These are phyloP conservation scores for Dothistroma septosporum DNA, from an alignment of 2,329 filamentous ascomycete species.

Conservation along the genomic window DNA sequence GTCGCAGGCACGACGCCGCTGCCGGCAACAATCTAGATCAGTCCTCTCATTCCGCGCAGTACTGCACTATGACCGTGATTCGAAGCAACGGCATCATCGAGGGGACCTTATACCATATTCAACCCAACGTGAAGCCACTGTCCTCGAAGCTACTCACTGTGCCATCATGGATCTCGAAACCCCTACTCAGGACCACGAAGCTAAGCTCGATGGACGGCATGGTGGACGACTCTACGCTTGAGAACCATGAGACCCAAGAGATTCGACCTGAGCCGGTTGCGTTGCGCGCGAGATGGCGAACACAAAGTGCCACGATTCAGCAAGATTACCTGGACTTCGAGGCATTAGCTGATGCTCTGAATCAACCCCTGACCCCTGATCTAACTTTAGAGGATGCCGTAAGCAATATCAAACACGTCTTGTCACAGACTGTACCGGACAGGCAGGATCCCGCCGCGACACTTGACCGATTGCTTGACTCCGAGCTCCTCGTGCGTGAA, in stretches of 20 bases:
- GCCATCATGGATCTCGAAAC: background rate
- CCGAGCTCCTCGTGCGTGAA: background rate
- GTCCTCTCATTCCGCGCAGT: background rate
- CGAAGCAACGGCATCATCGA: background rate
- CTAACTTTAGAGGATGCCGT: background rate
- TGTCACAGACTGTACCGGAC: background rate
- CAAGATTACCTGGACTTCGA: background rate
- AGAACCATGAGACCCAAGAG: background rate
- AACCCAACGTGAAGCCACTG: background rate
- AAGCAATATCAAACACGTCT: background rate
- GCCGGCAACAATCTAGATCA: background rate
- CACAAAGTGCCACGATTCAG: background rate
- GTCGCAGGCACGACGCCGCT: background rate
- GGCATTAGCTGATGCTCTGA: background rate
- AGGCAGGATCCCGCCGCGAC: background rate
- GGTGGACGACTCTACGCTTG: background rate
- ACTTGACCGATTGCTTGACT: background rate
- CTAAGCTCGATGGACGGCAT: background rate
- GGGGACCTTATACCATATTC: background rate
- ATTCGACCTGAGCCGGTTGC: background rate
- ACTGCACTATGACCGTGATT: background rate
- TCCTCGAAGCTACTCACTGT: background rate
- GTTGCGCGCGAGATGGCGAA: background rate
- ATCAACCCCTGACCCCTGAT: background rate
- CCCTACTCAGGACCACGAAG: background rate